Base-by-base conservation (phyloP, 345 rosid species). In the Zanthoxylum bungeanum region DNA sequence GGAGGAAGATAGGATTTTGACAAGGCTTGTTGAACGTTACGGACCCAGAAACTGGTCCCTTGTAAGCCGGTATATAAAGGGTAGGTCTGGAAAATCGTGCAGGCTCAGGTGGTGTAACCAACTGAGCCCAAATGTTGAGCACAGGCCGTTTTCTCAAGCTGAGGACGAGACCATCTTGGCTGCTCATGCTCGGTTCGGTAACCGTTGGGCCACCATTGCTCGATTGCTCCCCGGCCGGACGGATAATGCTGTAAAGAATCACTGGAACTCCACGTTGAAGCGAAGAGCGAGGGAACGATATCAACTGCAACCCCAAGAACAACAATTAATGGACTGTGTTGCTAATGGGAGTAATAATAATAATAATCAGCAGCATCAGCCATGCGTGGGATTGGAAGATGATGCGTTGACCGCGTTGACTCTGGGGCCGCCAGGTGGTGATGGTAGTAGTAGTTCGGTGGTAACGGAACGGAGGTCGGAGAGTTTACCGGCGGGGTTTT, bases 161-260 rank as follows among this genome's bases (percentile, higher is more conserved):
- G 91, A 86, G 64, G 91, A 86, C 36, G 84, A 82, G 24, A 73
- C 84, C 28, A 86, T 86, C 77, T 73, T 86, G 71, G 85, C 77
- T 3, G 86, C 88, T 16, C 91, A 86, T 56, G 88, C 86, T 27
- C 75, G 72, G 46, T 82, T 68, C 67, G 91, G 91, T 9, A 86
- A 86, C 73, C 80, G 88, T 22, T 86, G 91, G 91, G 91, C 91
- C 56, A 79, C 91, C 75, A 86, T 86, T 69, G 88, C 91, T 7
- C 75, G 86, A 27, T 53, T 84, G 73, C 85, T 86, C n/a, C 88
- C 86, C 0, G 91, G 91, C 11, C 79, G 91, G 49, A 86, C 91
- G 0, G 91, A 86, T 74, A 86, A 86, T 71, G 86, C 91, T 0
- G 86, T 86, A 65, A 86, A 86, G 78, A 86, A 86, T 62, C 91